phyloP scores from a whole-genome alignment of 2,329 filamentous ascomycete genomes.

The Dendryphion nanum region DNA sequence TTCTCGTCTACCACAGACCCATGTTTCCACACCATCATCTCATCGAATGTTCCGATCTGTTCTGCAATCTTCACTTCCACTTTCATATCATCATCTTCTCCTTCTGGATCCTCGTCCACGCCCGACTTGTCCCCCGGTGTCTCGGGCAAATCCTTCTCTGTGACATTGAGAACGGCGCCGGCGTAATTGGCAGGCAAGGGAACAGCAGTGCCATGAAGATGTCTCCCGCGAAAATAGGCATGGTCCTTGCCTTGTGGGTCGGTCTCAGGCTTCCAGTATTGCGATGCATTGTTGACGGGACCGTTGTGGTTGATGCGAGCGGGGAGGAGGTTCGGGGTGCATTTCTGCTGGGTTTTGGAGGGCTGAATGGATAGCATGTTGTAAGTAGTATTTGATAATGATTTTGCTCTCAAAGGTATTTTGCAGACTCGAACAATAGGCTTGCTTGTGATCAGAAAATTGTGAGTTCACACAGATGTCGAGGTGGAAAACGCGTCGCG shows the following conservation, averaged over 20 bases:
- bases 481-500: too few relatives aligned
- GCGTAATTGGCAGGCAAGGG: slow-evolving; percentile 70
- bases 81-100: slow-evolving; percentile 13
- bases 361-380: slow-evolving; percentile 49
- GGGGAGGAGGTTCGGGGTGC: slow-evolving; percentile 71
- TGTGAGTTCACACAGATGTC: too few relatives aligned
- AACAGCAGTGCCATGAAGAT: slow-evolving; percentile 67
- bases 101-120: slow-evolving; percentile 17
- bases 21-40: slow-evolving; percentile 82
- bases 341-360: slow-evolving; percentile 32
- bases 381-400: too few relatives aligned
- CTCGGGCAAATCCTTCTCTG: slow-evolving; percentile 22
- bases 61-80: slow-evolving; percentile 52
- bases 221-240: slow-evolving; percentile 63
- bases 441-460: too few relatives aligned
- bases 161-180: slow-evolving; percentile 42
- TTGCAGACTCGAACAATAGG: too few relatives aligned
- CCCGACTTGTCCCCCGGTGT: slow-evolving; percentile 2
- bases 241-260: slow-evolving; percentile 39
- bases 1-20: slow-evolving; percentile 62
- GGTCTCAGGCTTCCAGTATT: slow-evolving; percentile 68
- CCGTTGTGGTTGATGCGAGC: slow-evolving; percentile 80
- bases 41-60: slow-evolving; percentile 66
- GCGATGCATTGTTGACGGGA: slow-evolving; percentile 59
- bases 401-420: too few relatives aligned